Base-by-base conservation (phyloP, 768 basidiomycete genomes). In the Floccularia luteovirens region DNA sequence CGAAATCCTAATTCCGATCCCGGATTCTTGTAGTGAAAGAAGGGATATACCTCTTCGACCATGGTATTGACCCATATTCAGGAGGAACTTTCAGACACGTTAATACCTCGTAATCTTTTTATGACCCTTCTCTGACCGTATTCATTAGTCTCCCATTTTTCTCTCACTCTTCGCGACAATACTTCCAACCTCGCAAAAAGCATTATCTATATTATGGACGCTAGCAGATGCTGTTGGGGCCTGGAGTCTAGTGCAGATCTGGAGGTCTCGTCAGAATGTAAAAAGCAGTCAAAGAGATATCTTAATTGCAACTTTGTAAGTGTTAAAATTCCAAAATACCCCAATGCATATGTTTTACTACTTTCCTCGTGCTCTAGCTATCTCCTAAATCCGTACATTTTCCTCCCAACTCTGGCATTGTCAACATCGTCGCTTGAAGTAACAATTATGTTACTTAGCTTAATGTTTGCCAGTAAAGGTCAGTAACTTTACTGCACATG, bases 61-160 rank as follows among this genome's bases (percentile, higher is more conserved):
- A 85, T 61, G 79, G 77, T n/a, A 64, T 89, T 17, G 77, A 92
- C 55, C 92, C 92, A 22, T 97, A 96, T 49, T 74, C 82, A 42
- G 92, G 90, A 28, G 87, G 89, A 4, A 63, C 79, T 7, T 90
- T 94, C 55, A 75, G 82, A 53, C 91, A 94, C 59, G 92, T 93
- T 61, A 44, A 85, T 47, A 12, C 47, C 31, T 14, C 28, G 23
- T 27, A 44, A 38, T 20, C 12, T 21, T 21, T 42, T 30, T 16
- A 44, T 40, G 28, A 43, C 11, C 12, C 3, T 3, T 32, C 5
- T 16, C 35, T 43, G 42, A 49, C 34, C 41, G 17, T 30, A 10
- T 5, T 5, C 44, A 11, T n/a, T 38, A 93, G 91, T 91, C 90
- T 0, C 90, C 88, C 4, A 58, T 90, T n/a, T 69, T 79, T 43